Evolutionary conservation across 352 stramenopile species (phyloP), one percentile per base, ranked within the genome.

Genomic region (Globisporangium megalacanthum): DNA sequence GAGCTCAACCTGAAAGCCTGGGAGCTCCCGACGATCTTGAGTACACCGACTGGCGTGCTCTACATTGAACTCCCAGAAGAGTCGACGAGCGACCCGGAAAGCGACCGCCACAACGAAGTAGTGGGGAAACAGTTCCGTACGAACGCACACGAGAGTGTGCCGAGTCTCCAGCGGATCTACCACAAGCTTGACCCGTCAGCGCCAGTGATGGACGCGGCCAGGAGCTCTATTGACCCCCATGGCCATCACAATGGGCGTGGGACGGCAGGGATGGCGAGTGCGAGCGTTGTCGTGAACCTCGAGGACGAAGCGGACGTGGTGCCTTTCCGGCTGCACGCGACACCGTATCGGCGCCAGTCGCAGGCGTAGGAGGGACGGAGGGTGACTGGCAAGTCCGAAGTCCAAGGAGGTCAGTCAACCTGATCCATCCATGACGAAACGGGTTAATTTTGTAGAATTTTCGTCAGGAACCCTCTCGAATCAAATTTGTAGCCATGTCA

Each of bases 51-150:
- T 42, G 58, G 62, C 33, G 57, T 61, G 20, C 49, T 65, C 39
- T 69, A 56, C 36, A 58, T 69, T n/a, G 45, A 61, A 13, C 53
- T 69, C 22, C 62, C 62, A 14, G 49, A 22, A 33, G 62, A 69
- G 25, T 69, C 62, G 33, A 58, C 58, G 2, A 59, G 41, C 0
- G 62, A 69, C 17, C 44, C 3, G 41, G 41, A 37, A 13, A 22
- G 56, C 44, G 20, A 36, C 22, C 20, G 22, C 29, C 20, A 17
- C 2, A 11, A 14, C 22, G 58, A 63, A n/a, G 35, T 31, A 22
- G 25, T 58, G 51, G 25, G 35, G 11, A 39, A 64, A n/a, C 22
- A 25, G 14, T 48, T 54, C 29, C 57, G 57, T 50, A 57, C 44
- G 33, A 35, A 56, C 25, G 57, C 57, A 8, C 50, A 48, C 14